phyloP scores from a whole-genome alignment of 441 rosid genomes.

The Metrosideros polymorpha region DNA sequence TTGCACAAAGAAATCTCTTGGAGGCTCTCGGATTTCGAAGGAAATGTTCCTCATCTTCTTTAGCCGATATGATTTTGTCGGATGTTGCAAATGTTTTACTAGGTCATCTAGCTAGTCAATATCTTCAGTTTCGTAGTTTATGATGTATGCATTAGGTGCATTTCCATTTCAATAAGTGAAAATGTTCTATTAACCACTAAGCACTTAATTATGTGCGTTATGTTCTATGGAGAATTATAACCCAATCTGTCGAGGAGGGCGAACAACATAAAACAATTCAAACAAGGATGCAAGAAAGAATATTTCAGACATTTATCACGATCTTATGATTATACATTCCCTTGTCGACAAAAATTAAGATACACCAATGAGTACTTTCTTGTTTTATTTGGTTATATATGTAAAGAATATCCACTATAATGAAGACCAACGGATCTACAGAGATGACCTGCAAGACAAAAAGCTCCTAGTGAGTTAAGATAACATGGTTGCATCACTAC shows the following conservation, averaged over 20 bases:
- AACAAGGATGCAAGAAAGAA: not conserved
- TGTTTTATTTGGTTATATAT: not conserved
- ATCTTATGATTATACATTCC: not conserved
- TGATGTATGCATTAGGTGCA: not conserved
- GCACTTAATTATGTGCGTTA: not conserved
- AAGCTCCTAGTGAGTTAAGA: not conserved
- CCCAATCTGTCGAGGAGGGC: not conserved
- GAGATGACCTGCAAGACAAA: not conserved
- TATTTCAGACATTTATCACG: not conserved
- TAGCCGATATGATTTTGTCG: not conserved
- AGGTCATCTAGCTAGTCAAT: not conserved
- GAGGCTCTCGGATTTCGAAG: not conserved
- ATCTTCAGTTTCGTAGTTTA: not conserved
- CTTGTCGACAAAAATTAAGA: not conserved
- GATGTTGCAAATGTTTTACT: not conserved
- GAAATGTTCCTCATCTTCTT: not conserved
- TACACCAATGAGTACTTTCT: not conserved
- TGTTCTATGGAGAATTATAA: not conserved
- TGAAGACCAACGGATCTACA: not conserved
- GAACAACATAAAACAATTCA: not conserved
- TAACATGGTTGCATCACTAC: not conserved
- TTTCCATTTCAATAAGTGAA: not conserved
- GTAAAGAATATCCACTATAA: not conserved
- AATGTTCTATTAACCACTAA: not conserved
- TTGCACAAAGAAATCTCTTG: not conserved